phyloP scores from a whole-genome alignment of 1,139 yeast species.

The Saccharomyces pastorianus region DNA sequence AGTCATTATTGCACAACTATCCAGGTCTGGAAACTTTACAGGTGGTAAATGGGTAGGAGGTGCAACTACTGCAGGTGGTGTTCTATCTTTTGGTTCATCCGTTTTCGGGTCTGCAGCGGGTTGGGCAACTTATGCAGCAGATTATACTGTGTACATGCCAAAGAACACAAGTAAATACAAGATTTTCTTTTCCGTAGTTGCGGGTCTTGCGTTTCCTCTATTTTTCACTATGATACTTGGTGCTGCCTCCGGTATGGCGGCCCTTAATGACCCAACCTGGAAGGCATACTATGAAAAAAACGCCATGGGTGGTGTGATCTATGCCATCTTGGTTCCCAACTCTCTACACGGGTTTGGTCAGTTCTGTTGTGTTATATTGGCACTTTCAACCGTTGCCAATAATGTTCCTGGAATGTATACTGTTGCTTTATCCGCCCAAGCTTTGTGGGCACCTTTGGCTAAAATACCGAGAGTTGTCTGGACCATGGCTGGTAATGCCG shows the following conservation, averaged over 20 bases:
- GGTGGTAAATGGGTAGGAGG: slow-evolving; percentile 38
- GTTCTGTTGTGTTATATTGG: slow-evolving; percentile 74
- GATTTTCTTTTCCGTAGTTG: slow-evolving; percentile 53
- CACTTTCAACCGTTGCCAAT: slow-evolving; percentile 78
- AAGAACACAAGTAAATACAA: slow-evolving; percentile 47
- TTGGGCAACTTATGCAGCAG: slow-evolving; percentile 89
- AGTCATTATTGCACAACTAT: slow-evolving; percentile 68
- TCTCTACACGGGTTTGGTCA: slow-evolving; percentile 85
- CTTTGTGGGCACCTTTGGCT: slow-evolving; percentile 63
- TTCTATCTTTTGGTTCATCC: slow-evolving; percentile 76
- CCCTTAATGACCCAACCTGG: slow-evolving; percentile 37
- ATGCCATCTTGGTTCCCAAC: slow-evolving; percentile 63
- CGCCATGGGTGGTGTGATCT: slow-evolving; percentile 73
- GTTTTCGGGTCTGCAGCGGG: slow-evolving; percentile 87
- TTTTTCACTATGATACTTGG: slow-evolving; percentile 70
- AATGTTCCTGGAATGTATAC: slow-evolving; percentile 91
- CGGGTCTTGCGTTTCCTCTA: slow-evolving; percentile 61
- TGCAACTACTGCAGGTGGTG: slow-evolving; percentile 58
- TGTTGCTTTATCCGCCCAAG: slow-evolving; percentile 73
- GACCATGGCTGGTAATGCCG: slow-evolving; percentile 68
- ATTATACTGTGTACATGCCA: slow-evolving; percentile 80
- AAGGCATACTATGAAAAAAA: slow-evolving; percentile 33
- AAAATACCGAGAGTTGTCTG: slow-evolving; percentile 72
- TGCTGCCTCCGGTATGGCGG: slow-evolving; percentile 75
- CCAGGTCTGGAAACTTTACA: slow-evolving; percentile 53